Evolutionary conservation across 148 eudicot genomes (phyloP).

Genomic region (Amaranthus palmeri): DNA sequence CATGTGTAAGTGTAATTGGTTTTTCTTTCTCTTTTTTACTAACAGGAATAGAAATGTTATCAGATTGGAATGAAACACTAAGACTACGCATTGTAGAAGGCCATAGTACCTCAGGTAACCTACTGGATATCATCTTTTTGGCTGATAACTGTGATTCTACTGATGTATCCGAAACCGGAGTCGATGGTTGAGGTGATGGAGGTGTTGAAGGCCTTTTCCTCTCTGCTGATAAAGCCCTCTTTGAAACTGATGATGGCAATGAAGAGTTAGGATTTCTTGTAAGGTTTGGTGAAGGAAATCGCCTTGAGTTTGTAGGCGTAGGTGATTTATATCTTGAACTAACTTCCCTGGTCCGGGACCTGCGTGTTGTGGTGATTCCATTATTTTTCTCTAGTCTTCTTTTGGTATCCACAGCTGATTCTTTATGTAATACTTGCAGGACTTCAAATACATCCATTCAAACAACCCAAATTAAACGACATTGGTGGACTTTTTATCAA

Average conservation of each 20-base stretch:
- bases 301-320: constrained; percentile 43
- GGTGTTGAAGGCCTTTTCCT: constrained; percentile 74
- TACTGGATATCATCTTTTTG: constrained; percentile 43
- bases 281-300: constrained; percentile 60
- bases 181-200: constrained; percentile 58
- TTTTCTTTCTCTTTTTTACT: constrained; percentile 75
- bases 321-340: constrained; percentile 84
- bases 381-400: constrained; percentile 56
- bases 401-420: constrained; percentile 44
- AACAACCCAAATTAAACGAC: constrained; percentile 43
- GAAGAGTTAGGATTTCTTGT: constrained; percentile 42
- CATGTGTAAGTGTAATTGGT: constrained; percentile 51
- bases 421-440: constrained; percentile 42
- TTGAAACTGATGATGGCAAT: constrained; percentile 37
- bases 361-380: constrained; percentile 37
- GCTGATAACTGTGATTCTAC: constrained; percentile 44
- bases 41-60: constrained; percentile 58
- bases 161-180: constrained; percentile 64
- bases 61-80: constrained; percentile 80
- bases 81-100: constrained; percentile 94
- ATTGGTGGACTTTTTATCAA: constrained; percentile 37
- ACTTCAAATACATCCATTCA: constrained; percentile 83
- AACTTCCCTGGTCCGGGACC: constrained; percentile 59
- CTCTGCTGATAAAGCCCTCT: constrained; percentile 81
- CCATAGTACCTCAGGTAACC: constrained; percentile 73